Percentiles rank a stretch among this genome's conserved stretches.
phyloP scores from a whole-genome alignment of 1,284 basidiomycete species.

The Inonotus obliquus region DNA sequence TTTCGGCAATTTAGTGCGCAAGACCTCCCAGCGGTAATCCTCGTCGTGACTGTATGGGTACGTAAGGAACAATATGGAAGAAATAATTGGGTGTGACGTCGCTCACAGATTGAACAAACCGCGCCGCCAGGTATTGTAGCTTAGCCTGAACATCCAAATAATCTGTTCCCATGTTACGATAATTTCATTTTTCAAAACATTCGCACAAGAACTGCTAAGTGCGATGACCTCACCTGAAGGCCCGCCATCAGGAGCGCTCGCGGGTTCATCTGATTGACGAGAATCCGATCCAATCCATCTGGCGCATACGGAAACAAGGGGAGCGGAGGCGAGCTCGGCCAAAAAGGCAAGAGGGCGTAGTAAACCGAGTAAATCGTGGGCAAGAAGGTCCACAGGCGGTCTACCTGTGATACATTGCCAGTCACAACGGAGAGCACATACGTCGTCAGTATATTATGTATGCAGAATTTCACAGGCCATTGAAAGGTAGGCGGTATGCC shows the following conservation, averaged over 20 bases:
- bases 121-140: constrained; percentile 81
- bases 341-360: constrained; percentile 66
- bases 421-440: constrained; percentile 63
- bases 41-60: constrained; percentile 54
- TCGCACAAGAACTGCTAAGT: background rate
- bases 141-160: constrained; percentile 73
- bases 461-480: constrained; percentile 63
- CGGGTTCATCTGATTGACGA: constrained; percentile 50
- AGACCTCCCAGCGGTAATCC: constrained; percentile 88
- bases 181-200: constrained; percentile 12
- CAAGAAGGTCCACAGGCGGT: constrained; percentile 71
- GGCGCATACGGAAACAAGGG: constrained; percentile 55
- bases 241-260: constrained; percentile 68
- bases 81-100: constrained; percentile 5
- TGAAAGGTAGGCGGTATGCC: constrained; percentile 34
- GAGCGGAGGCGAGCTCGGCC: constrained; percentile 43
- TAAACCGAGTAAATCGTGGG: constrained; percentile 78
- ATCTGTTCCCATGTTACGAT: constrained; percentile 35
- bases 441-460: constrained; percentile 40
- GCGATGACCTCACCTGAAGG: constrained; percentile 42
- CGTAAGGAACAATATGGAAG: background rate
- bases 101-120: constrained; percentile 75
- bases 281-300: constrained; percentile 37
- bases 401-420: constrained; percentile 83
- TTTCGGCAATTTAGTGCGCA: constrained; percentile 62